phyloP scores from a whole-genome alignment of 306 rosid species.

The Vigna nakashimae region DNA sequence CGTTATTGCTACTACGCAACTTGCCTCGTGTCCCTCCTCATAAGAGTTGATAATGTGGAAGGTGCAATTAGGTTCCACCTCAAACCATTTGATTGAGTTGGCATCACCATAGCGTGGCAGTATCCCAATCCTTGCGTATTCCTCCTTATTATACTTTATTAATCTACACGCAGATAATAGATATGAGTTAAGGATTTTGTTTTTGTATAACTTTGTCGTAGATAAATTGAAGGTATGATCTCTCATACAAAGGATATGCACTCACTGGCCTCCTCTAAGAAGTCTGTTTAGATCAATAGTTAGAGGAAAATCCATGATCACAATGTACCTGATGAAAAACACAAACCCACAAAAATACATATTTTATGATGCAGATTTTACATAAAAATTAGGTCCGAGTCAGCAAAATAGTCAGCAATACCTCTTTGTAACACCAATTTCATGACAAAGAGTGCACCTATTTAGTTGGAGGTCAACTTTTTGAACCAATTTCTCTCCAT shows the following conservation, averaged over 20 bases:
- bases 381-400: background rate
- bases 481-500: conserved; percentile 67
- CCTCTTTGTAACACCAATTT: conserved; percentile 72
- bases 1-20: background rate
- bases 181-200: conserved; percentile 5
- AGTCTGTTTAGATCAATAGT: conserved; percentile 66
- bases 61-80: conserved; percentile 69
- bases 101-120: conserved; percentile 81
- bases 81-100: conserved; percentile 69
- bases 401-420: conserved; percentile 31
- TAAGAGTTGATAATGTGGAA: conserved; percentile 74
- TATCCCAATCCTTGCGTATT: conserved; percentile 70
- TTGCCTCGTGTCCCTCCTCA: conserved; percentile 67
- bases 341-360: conserved; percentile 9
- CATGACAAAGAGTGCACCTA: conserved; percentile 66
- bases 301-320: conserved; percentile 74
- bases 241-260: background rate
- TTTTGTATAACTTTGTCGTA: background rate
- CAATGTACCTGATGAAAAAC: conserved; percentile 63
- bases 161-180: conserved; percentile 46
- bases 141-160: conserved; percentile 57
- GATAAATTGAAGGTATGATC: conserved; percentile 5
- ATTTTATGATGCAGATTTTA: background rate
- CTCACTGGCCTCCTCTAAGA: conserved; percentile 72
- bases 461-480: conserved; percentile 62